Conservation (phyloP, 2,329 filamentous ascomycete genomes). For the Beauveria medogensis region DNA sequence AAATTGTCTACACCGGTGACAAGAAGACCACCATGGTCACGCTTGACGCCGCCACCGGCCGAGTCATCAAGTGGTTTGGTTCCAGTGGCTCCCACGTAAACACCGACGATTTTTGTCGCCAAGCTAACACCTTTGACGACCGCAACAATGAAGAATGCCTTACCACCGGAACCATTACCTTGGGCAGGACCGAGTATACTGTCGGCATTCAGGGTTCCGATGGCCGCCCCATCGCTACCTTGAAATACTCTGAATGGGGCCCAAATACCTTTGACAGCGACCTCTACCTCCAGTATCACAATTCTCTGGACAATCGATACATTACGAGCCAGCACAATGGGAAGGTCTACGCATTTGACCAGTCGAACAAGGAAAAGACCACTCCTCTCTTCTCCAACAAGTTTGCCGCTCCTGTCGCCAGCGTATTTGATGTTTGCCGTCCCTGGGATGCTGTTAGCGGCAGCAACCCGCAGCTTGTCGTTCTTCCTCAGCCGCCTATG, state of each 20-base stretch:
- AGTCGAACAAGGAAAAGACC: conserved; percentile 43
- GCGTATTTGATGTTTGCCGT: conserved; percentile 81
- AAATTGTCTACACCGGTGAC: conserved; percentile 81
- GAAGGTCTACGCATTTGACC: conserved; percentile 71
- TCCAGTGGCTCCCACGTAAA: conserved; percentile 60
- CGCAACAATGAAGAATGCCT: conserved; percentile 68
- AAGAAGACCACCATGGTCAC: conserved; percentile 88
- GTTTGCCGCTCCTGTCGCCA: conserved; percentile 69
- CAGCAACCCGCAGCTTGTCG: conserved; percentile 66
- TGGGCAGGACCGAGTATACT: conserved; percentile 84
- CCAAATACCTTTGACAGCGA: conserved; percentile 88
- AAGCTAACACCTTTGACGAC: conserved; percentile 57
- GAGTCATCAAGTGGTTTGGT: conserved; percentile 76
- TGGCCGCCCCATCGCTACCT: conserved; percentile 71
- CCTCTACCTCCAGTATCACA: conserved; percentile 71
- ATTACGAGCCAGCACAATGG: conserved; percentile 84
- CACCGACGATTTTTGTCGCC: conserved; percentile 66
- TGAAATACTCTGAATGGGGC: conserved; percentile 91
- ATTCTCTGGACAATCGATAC: conserved; percentile 79
- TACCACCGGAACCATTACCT: conserved; percentile 68
- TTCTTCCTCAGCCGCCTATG: conserved; percentile 77
- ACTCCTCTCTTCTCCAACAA: conserved; percentile 58
- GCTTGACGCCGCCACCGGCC: conserved; percentile 77
- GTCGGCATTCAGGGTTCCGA: conserved; percentile 73
- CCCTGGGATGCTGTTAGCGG: conserved; percentile 56